Evolutionary conservation across 176 grass and related monocot species (phyloP), one percentile per base, ranked within the genome.

Genomic region (Saccharum officinarum): DNA sequence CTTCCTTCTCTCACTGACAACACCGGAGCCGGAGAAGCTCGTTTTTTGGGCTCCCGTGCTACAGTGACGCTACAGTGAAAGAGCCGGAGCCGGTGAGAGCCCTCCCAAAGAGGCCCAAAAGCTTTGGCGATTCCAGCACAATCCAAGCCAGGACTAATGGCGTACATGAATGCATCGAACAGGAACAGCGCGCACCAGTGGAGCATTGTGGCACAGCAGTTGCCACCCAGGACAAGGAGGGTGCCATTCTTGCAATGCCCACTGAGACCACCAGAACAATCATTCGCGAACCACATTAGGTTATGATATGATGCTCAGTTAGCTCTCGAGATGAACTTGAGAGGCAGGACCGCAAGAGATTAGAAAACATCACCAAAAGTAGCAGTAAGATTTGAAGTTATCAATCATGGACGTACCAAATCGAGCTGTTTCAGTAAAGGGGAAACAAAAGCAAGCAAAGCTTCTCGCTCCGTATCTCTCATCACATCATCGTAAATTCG

Each of bases 381-480:
- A 5, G 20, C 10, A 26, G 61, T 30, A 31, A 31, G 62, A 65
- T 65, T 30, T 65, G 0, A 55, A 73, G 18, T 59, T 22, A n/a
- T 22, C 25, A 54, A 14, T 82, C 31, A 36, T 45, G 40, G 30
- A 14, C 31, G 42, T 15, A 30, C 47, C 83, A 87, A 65, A 31
- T 65, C 62, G 5, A 87, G 40, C 66, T 22, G 45, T 55, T 70
- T 70, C 20, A 57, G 12, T 15, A 44, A 14, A 20, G 0, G 20
- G n/a, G 9, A 5, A 22, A 8, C 9, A 54, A 54, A 69, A 62
- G 39, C 46, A 76, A 67, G 26, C 73, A 16, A 73, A 73, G 68
- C 33, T 61, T 61, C 26, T 69, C 59, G 40, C 50, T 62, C 68
- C 20, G 74, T 75, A 80, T 73, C 74, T 69, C 64, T 69, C 63